A percentile compares a stretch with the other conserved stretches of the same genome.
Conservation (phyloP, 2,329 filamentous ascomycete genomes). For the Diatrype stigma region DNA sequence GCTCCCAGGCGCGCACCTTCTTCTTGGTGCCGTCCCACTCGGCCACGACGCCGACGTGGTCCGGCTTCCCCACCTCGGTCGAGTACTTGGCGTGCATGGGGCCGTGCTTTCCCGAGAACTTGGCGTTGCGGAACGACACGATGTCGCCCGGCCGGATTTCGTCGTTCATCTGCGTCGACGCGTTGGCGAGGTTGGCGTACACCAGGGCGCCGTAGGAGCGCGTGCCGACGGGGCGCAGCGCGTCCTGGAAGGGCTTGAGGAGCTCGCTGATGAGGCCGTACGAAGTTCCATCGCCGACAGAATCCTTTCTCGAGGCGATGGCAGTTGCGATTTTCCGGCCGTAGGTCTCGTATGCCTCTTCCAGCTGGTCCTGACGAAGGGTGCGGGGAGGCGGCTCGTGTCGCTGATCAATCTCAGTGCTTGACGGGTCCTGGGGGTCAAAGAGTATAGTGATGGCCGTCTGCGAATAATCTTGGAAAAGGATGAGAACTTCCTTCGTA, state of each 20-base stretch:
- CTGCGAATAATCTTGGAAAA: constrained; percentile 96
- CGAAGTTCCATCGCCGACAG: constrained; percentile 77
- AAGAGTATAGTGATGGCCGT: constrained; percentile 80
- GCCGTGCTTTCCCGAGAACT: constrained; percentile 92
- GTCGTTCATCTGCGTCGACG: constrained; percentile 82
- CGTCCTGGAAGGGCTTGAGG: constrained; percentile 67
- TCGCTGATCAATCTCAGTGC: constrained; percentile 75
- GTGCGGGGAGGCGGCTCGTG: constrained; percentile 79
- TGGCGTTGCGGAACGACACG: constrained; percentile 85
- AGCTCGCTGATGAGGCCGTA: constrained; percentile 75
- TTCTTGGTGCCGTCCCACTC: constrained; percentile 99
- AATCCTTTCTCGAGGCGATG: constrained; percentile 69
- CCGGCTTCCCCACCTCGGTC: constrained; percentile 78
- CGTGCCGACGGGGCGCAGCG: constrained; percentile 78
- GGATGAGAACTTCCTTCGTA: constrained; percentile 77
- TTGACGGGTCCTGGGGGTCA: constrained; percentile 67
- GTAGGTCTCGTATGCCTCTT: constrained; percentile 76
- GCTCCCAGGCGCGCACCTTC: constrained; percentile 93
- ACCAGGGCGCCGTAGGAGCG: constrained; percentile 88
- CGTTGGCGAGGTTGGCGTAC: constrained; percentile 93
- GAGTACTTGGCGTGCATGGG: constrained; percentile 94
- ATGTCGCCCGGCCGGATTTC: constrained; percentile 94
- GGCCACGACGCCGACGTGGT: constrained; percentile 85
- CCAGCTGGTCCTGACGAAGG: constrained; percentile 88
- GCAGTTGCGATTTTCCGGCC: constrained; percentile 73